Base-by-base conservation (phyloP, 331 rosid genomes). In the Spiraea crenata region DNA sequence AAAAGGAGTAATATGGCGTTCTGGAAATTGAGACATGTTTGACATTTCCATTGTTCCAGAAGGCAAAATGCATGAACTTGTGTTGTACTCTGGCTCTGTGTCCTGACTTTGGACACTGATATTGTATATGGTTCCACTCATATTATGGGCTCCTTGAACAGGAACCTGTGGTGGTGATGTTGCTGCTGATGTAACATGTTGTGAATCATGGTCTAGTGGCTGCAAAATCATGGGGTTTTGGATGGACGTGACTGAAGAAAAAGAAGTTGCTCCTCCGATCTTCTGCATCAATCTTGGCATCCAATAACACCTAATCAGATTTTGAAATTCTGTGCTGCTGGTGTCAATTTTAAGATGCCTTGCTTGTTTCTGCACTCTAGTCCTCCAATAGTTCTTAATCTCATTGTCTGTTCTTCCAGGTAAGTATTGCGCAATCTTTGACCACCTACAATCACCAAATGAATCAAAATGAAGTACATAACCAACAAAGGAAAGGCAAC, bases 361-460 rank as follows among this genome's bases (percentile, higher is more conserved):
- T 48, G 87, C 89, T 63, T 88, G 90, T 71, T 88, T 88, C 71
- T 88, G 93, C 70, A 88, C 82, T 72, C 87, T 38, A 6, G 90
- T 85, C 82, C 93, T 83, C 89, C 93, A 88, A 5, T 81, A 88
- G 82, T 88, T 88, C 80, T 88, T 88, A 69, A 88, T 88, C 60
- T 88, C 93, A n/a, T 88, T 88, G 67, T 88, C 93, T 14, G 93
- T 88, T 72, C 93, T 81, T 35, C 93, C 93, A 0, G 93, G 93
- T 25, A 90, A 81, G 63, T 73, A 76, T 10, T 79, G 89, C 0
- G 93, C 96, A 70, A 90, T 90, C 68, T 82, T 90, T 4, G 96
- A 87, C 93, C 96, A 90, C 82, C 96, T 90, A 54, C 64, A 74
- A 54, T 63, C 77, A 74, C 71, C 7, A 70, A 67, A 15, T 9